Evolutionary conservation across 2,329 filamentous ascomycete species (phyloP), one percentile per base, ranked within the genome.

Genomic region (Paecilomyces niveus): DNA sequence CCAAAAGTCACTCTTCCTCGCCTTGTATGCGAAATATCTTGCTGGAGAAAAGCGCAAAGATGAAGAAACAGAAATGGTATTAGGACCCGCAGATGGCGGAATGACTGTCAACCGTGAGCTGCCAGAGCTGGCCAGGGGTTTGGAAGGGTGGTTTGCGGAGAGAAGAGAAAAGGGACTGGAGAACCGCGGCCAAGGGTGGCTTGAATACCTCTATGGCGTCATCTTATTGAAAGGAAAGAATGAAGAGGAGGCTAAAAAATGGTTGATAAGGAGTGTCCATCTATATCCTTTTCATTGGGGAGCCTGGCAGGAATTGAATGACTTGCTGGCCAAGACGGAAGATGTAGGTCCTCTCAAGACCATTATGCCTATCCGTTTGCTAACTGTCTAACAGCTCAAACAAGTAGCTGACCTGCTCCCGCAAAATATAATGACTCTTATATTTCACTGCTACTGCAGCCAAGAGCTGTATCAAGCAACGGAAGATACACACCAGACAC

Each of bases 221-320:
- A 86, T 97, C 13, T 80, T 97, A 18, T 84, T 90, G 35, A 96
- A 92, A 73, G 89, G 92, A 61, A 96, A 96, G 74, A 97, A 94
- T 67, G 92, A 96, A 64, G 83, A 87, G 52, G 83, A 89, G 60
- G 94, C 94, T 1, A 87, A 93, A 73, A 85, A 89, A 62, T 96
- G 89, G 82, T 81, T 99, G n/a, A 80, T 97, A 55, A 84, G 86
- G 62, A 96, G 92, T 69, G 90, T 97, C 9, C 89, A 95, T 71
- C 78, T 91, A 49, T 96, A 92, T 67, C 90, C 92, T 1, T 96
- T 92, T 83, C 96, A 97, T 70, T 99, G 94, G 94, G 91, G 92
- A 7, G 92, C 92, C 61, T 99, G 94, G 94, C 83, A 94, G 59
- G 94, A 99, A 76, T 84, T 99, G 72, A 90, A 89, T 3, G 87